Base-by-base conservation (phyloP, 768 basidiomycete species). In the Aureoboletus auriporus region DNA sequence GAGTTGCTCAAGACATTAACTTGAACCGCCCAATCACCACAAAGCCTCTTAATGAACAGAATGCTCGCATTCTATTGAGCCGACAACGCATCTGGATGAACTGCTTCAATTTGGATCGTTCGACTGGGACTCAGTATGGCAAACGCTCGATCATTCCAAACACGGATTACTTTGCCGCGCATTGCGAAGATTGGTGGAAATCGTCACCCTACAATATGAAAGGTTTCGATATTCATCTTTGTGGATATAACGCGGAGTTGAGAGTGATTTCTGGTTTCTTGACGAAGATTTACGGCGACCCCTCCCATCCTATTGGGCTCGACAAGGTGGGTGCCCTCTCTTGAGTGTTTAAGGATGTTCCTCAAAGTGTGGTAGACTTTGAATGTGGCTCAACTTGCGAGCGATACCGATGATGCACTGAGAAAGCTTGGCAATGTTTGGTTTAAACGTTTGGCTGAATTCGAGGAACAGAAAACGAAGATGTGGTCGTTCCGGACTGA, bases 91-190 rank as follows among this genome's bases (percentile, higher is more conserved):
- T 88, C 6, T 97, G 93, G 93, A 69, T 95, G 49, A 88, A 85
- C 62, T 93, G 90, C 67, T 90, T 86, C 70, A 91, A 93, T 66
- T 71, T 95, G 36, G 93, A 97, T 65, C 84, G 91, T 20, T 93
- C 91, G 6, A 86, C 88, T 8, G 84, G 89, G 5, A 85, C 83
- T 14, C 86, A 93, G 65, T 92, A 94, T 67, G 93, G 93, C 47
- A 92, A 92, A 68, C 78, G 82, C 0, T 83, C 89, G 14, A 89
- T 89, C 39, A 84, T 96, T 62, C 75, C 75, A 52, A 80, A 86
- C 55, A 73, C 76, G 7, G 89, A 90, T 67, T 93, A 88, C 63
- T 84, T 84, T 50, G 84, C 86, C 13, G 75, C 73, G 47, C 83
- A 85, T 57, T 84, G 80, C 1, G 78, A 77, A 46, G 69, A 78